Base-by-base conservation (phyloP, 352 stramenopile species). In the Globisporangium carolinianum region DNA sequence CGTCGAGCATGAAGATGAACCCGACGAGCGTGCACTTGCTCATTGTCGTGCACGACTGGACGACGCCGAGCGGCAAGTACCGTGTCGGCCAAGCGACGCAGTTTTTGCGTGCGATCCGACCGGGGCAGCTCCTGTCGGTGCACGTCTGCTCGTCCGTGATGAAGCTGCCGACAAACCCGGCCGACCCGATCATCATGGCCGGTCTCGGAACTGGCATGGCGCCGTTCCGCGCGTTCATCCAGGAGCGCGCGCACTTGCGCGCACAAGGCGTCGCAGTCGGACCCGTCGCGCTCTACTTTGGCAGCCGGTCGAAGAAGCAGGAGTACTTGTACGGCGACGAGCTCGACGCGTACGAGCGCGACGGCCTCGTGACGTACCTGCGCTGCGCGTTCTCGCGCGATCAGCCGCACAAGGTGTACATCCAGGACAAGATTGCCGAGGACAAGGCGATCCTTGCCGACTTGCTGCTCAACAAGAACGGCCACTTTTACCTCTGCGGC, bases 271-370 rank as follows among this genome's bases (percentile, higher is more conserved):
- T 87, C 17, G 68, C 75, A 58, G 79, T 96, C 9, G 87, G 84
- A 14, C 82, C 85, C 0, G 76, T 95, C 17, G 82, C 79, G 39
- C 68, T 97, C 15, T 97, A 98, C 80, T 99, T 99, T 83, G 96
- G 97, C 57, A 97, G 91, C 71, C 95, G 97, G 51, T 83, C 88
- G 65, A 83, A 85, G 54, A 64, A 85, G n/a, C 77, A 94, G 51
- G 97, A 99, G 77, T 98, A 96, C 70, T 76, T 99, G 35, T 99
- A 99, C 72, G 78, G 85, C 43, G 90, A 98, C 43, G 85, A 96
- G 66, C 73, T 93, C 24, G 82, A 95, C 57, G 65, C 75, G 61
- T 95, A 94, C 68, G 75, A 94, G 62, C 67, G 77, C 17, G 82
- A 94, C 37, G 87, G 87, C 0, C 61, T 96, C 47, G 69, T 97